phyloP scores from a whole-genome alignment of 306 rosid species.

The Vigna angularis region DNA sequence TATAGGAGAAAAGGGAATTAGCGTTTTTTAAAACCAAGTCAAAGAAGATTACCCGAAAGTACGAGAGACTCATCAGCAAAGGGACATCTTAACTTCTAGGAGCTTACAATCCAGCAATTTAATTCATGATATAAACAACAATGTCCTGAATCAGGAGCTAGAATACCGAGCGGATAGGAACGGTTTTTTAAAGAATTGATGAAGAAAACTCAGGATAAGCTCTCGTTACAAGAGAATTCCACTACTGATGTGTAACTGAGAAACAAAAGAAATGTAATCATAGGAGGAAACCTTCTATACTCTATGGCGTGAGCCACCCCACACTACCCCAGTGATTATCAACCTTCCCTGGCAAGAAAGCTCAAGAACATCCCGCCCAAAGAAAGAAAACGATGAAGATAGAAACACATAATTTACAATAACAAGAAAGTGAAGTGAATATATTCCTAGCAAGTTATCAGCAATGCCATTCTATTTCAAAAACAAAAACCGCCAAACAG shows the following conservation, averaged over 20 bases:
- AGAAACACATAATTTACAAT: neutral
- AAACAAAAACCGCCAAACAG: constrained; percentile 6
- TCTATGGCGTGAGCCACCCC: neutral
- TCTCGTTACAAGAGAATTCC: neutral
- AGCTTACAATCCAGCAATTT: neutral
- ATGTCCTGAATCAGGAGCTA: neutral
- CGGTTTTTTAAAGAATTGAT: neutral
- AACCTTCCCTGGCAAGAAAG: neutral
- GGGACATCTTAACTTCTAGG: neutral
- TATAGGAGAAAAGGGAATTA: neutral
- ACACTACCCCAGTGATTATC: neutral
- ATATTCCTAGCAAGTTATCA: neutral
- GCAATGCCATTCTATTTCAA: neutral
- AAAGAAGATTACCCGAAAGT: neutral
- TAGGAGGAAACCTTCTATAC: neutral
- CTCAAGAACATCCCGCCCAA: neutral
- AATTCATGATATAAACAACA: neutral
- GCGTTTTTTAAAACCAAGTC: neutral
- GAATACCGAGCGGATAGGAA: neutral
- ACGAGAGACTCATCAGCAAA: neutral
- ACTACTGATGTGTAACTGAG: neutral
- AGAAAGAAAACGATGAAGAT: neutral
- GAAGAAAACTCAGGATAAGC: neutral
- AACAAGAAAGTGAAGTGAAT: constrained; percentile 18
- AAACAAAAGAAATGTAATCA: neutral